Evolutionary conservation across 495 filamentous ascomycete genomes (phyloP), one percentile per base, ranked within the genome.

Genomic region (Aspergillus affinis): DNA sequence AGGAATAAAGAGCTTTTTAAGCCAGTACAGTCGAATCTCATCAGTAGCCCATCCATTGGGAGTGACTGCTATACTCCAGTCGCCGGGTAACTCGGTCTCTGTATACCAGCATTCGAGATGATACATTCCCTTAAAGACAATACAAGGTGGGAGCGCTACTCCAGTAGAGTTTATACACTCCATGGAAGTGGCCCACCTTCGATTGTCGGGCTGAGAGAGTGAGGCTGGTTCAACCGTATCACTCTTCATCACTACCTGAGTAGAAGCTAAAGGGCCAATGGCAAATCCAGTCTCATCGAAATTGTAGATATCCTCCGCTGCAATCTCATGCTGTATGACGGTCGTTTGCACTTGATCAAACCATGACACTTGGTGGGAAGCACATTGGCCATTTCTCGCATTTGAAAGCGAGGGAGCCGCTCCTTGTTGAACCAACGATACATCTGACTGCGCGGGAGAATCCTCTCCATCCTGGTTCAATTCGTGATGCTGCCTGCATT

Each of bases 231-330:
- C 49, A 1, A 51, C 23, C 49, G 27, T 51, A 19, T 8, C 49
- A 51, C 49, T 51, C 49, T 51, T 51, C 49, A 19, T 20, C 21
- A 51, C 49, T 2, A 51, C 49, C 21, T 51, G 49, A 51, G 49
- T 26, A 27, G 49, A 1, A 20, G 49, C 20, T 21, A 51, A 18
- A 47, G 23, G 19, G 53, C 53, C 53, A 6, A 55, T 55, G 6
- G 32, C 17, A 32, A 45, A 55, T 41, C 53, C 32, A 26, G 30
- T 55, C 53, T 55, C 44, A 55, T 55, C 30, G 26, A 55, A 20
- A 18, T 44, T 44, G 32, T 55, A 55, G 53, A 55, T 55, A 46
- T 55, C 53, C 44, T 55, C 30, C 17, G 10, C 29, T 46, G 53
- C 29, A 45, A 55, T 55, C n/a, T 26, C 29, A 45, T 55, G 20